Base-by-base conservation (phyloP, 2,329 filamentous ascomycete genomes). In the Tetracladium maxilliforme region DNA sequence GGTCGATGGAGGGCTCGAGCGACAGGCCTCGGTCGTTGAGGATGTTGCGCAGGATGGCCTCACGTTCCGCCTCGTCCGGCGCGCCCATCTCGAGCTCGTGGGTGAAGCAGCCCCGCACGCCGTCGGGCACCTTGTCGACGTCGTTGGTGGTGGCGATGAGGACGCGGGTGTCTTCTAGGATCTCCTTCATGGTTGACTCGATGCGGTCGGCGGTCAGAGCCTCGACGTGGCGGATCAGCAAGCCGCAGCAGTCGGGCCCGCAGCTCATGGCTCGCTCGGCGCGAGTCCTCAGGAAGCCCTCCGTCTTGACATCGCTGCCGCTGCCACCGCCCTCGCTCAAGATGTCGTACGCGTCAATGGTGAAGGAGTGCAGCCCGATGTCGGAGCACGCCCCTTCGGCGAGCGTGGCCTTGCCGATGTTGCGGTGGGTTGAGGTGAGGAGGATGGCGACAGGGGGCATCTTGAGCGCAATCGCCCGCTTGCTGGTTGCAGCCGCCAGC, bases 51-150 rank as follows among this genome's bases (percentile, higher is more conserved):
- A 98, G 55, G 23, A 95, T 90, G 3, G 78, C 79, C 53, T 93
- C 86, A 53, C 90, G 66, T 50, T 95, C 87, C 14, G 72, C 73
- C 47, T 98, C 90, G 39, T 95, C 86, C 0, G 90, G 90, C 0
- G 90, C 90, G 22, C 62, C 70, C 69, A 98, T 83, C 43, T 95
- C 87, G 21, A 98, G 63, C 49, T 98, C 90, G 41, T 98, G 87
- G 0, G 84, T 93, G 47, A 98, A 95, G 4, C 95, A 60, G 8
- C 83, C 83, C 26, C 90, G 71, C 12, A 95, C 74, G 1, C 80
- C 80, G 40, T 94, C 86, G 0, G 87, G 81, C 2, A 98, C 70
- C 48, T 95, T 92, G 44, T 95, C 90, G 1, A 94, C 73, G 37
- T 95, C 87, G 6, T 84, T 93, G 0, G 87, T 94, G 1, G 90